Percentiles rank a stretch among this genome's conserved stretches.
phyloP scores from a whole-genome alignment of 768 basidiomycete species.

The Leccinellum albellum region DNA sequence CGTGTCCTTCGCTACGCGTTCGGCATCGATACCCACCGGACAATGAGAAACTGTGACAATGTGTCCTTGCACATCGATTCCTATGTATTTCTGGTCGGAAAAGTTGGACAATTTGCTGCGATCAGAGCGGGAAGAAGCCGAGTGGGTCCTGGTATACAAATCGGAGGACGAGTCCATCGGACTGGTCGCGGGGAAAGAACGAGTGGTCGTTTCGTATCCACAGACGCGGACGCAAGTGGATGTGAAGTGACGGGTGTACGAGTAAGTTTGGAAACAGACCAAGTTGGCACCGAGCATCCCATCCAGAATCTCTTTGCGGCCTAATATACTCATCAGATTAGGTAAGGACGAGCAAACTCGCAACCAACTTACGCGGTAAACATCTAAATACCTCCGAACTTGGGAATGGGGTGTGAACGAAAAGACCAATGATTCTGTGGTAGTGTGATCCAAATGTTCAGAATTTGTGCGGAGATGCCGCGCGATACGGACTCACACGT shows the following conservation, averaged over 20 bases:
- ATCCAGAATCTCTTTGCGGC: conserved; percentile 89
- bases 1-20: conserved; percentile 81
- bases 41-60: conserved; percentile 82
- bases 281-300: conserved; percentile 98
- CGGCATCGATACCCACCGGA: conserved; percentile 93
- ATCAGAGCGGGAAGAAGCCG: conserved; percentile 1
- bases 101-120: not conserved
- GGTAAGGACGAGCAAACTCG: not conserved
- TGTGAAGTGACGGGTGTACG: conserved; percentile 91
- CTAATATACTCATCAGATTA: conserved; percentile 30
- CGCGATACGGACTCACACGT: conserved; percentile 17
- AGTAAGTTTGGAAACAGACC: conserved; percentile 97
- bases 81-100: conserved; percentile 25
- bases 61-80: conserved; percentile 85
- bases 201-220: conserved; percentile 77
- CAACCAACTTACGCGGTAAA: conserved; percentile 64
- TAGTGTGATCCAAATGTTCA: not conserved
- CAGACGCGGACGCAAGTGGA: conserved; percentile 95
- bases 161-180: conserved; percentile 8
- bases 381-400: conserved; percentile 95
- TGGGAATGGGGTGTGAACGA: conserved; percentile 98
- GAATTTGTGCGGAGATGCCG: not conserved
- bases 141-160: not conserved
- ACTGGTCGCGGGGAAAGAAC: conserved; percentile 1
- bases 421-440: conserved; percentile 69